A percentile compares a stretch with the other conserved stretches of the same genome.
These are phyloP conservation scores for Glycyrrhiza uralensis DNA, from an alignment of 306 rosid genomes.

Conservation along the genomic window DNA sequence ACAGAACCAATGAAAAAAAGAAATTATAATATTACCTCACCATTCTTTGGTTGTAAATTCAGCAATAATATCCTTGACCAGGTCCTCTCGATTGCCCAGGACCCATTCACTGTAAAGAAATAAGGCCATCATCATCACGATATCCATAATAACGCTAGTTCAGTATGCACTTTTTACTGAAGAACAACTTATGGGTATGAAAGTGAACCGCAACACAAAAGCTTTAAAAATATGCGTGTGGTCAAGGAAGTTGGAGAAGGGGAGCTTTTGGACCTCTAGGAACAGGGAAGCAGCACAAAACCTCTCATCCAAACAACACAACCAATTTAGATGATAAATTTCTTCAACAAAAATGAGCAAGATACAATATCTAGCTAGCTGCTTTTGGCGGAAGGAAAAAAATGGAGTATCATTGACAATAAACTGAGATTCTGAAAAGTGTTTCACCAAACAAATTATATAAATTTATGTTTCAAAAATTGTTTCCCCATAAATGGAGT, in stretches of 20 bases:
- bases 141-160: neutral
- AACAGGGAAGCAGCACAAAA: neutral
- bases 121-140: neutral
- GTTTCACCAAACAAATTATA: neutral
- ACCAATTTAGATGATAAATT: too few species aligned
- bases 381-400: neutral
- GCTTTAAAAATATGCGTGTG: neutral
- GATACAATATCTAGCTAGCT: neutral
- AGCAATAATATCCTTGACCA: conserved; percentile 80
- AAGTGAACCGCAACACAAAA: neutral
- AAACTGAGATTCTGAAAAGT: neutral
- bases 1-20: neutral
- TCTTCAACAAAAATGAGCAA: too few species aligned
- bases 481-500: neutral
- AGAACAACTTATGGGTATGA: neutral
- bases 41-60: conserved; percentile 76
- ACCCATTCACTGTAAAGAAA: conserved; percentile 79
- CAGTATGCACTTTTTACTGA: neutral
- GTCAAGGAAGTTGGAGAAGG: neutral
- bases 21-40: conserved; percentile 61
- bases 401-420: too few species aligned
- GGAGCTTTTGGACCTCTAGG: neutral
- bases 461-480: neutral
- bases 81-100: conserved; percentile 89
- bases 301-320: too few species aligned